Base-by-base conservation (phyloP, 768 basidiomycete genomes). In the Hygrocybe coccinea region DNA sequence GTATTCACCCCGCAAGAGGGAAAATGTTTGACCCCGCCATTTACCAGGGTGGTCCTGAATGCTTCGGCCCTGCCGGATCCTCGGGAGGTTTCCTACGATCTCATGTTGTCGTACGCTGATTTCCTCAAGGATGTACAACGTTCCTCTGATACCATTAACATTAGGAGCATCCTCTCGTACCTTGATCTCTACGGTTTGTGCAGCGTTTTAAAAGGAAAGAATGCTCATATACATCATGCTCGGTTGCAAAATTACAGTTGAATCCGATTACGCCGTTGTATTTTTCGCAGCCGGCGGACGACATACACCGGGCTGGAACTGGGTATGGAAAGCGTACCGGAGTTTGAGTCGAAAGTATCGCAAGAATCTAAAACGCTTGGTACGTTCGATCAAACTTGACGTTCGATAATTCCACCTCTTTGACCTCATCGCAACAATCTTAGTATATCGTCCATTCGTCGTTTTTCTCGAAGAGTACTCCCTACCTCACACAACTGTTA, bases 321-420 rank as follows among this genome's bases (percentile, higher is more conserved):
- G 91, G 91, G 80, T 94, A 9, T 93, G 91, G 91, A 91, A 89
- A 64, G 88, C 89, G 0, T 92, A 92, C 67, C 79, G 89, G 21
- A 86, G 86, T 63, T 73, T 88, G 44, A 89, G 79, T 65, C 76
- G 87, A 52, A 91, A 90, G 68, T 94, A 91, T 65, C 80, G 91
- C 52, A 94, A 94, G 74, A 91, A 94, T 64, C 69, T 94, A 56
- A 93, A 93, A 69, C 82, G 83, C 64, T 65, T 94, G 70, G 90
- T 88, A 57, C 54, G 86, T 69, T 19, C 17, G 34, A 53, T 9
- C 24, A 21, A 11, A 19, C 35, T 51, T 8, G 9, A 36, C 14
- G 41, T 25, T 9, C 29, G 39, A 2, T 2, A 34, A 45, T 11
- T 44, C 38, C 34, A 36, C 21, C 25, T 59, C 15, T 54, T 35